These are phyloP conservation scores for Elsinoe perseae DNA, from an alignment of 2,329 filamentous ascomycete genomes.

Conservation along the genomic window DNA sequence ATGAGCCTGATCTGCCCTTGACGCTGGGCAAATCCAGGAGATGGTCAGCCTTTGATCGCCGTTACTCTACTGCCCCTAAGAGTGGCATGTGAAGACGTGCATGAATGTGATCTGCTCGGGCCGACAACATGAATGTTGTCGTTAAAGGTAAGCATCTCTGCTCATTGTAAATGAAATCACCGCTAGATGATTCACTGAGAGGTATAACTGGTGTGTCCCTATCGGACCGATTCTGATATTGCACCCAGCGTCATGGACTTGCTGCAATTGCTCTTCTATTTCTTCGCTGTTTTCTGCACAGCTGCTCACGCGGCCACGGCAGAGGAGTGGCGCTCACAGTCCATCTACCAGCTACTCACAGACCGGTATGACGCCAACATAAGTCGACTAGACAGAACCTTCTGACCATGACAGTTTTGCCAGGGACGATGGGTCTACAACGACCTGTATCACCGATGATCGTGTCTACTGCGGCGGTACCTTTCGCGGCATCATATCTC, in stretches of 20 bases:
- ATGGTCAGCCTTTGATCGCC: neutral
- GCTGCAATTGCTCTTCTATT: neutral
- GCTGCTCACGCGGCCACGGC: constrained; percentile 17
- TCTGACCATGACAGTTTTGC: constrained; percentile 28
- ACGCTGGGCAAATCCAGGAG: neutral
- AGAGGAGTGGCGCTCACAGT: constrained; percentile 33
- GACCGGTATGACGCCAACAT: constrained; percentile 28
- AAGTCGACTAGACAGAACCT: neutral
- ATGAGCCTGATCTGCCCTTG: neutral
- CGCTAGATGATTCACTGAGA: neutral
- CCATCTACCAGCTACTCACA: constrained; percentile 39
- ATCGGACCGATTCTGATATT: neutral
- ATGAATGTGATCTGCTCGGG: neutral
- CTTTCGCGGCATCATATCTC: constrained; percentile 50
- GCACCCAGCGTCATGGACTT: neutral
- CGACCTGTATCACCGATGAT: constrained; percentile 30
- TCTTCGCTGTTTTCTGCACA: neutral
- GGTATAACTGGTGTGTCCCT: neutral
- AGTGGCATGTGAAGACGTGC: neutral
- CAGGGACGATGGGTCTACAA: constrained; percentile 33
- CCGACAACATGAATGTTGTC: neutral
- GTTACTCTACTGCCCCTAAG: neutral
- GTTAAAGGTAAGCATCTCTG: neutral
- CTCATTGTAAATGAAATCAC: neutral
- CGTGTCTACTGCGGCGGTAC: constrained; percentile 53